Conservation (phyloP, 2,329 filamentous ascomycete genomes). For the Davidsoniella australis region DNA sequence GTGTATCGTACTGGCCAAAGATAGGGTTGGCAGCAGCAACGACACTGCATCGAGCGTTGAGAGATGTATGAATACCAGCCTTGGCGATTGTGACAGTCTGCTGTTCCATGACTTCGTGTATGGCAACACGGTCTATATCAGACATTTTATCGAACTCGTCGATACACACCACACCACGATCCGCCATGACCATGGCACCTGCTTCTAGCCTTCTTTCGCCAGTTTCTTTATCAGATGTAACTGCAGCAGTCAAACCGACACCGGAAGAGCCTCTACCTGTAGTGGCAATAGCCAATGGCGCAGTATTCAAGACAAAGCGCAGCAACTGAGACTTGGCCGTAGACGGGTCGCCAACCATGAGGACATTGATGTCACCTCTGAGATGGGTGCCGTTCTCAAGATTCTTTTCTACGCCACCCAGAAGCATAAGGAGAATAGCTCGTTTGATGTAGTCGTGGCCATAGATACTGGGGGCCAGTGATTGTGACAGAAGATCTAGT, state of each 20-base stretch:
- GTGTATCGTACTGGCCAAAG: constrained; percentile 93
- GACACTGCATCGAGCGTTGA: constrained; percentile 93
- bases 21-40: constrained; percentile 94
- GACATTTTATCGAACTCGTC: constrained; percentile 99
- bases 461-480: constrained; percentile 87
- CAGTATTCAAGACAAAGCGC: constrained; percentile 92
- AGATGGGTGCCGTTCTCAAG: constrained; percentile 94
- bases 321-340: constrained; percentile 97
- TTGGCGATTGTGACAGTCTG: constrained; percentile 98
- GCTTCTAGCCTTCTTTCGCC: constrained; percentile 88
- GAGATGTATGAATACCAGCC: constrained; percentile 90
- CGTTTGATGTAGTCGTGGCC: constrained; percentile 97
- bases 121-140: constrained; percentile 90
- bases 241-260: constrained; percentile 91
- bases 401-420: constrained; percentile 97
- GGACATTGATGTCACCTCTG: constrained; percentile 95
- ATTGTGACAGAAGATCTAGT: constrained; percentile 84
- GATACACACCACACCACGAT: constrained; percentile 94
- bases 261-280: constrained; percentile 93
- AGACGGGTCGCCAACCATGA: constrained; percentile 97
- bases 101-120: constrained; percentile 99
- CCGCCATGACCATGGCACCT: constrained; percentile 95
- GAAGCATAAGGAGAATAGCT: constrained; percentile 83
- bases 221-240: constrained; percentile 93
- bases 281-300: constrained; percentile 87